A percentile compares a stretch with the other conserved stretches of the same genome.
Evolutionary conservation across 2,329 filamentous ascomycete species (phyloP).

Genomic region (Taxawa tesnikishii): DNA sequence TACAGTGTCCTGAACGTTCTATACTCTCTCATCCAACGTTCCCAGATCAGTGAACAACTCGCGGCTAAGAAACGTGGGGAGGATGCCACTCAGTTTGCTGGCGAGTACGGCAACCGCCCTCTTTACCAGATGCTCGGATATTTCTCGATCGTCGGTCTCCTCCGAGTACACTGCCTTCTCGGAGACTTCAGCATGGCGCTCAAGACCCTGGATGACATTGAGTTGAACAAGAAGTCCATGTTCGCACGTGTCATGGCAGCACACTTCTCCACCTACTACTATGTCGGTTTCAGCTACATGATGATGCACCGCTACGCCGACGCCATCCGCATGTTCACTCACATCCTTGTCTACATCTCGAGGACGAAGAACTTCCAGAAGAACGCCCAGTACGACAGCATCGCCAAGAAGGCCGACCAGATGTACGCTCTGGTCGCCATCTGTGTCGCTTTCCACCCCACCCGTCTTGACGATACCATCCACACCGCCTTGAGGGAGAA

Average conservation of each 20-base stretch:
- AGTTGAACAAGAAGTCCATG: slow-evolving; percentile 99
- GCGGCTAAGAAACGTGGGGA: slow-evolving; percentile 89
- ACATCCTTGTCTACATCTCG: slow-evolving; percentile 98
- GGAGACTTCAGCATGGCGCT: slow-evolving; percentile 96
- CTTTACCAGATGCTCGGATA: slow-evolving; percentile 98
- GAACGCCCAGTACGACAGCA: slow-evolving; percentile 94
- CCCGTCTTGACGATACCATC: slow-evolving; percentile 94
- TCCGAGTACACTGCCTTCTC: slow-evolving; percentile 90
- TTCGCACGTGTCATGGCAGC: slow-evolving; percentile 98
- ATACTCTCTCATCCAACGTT: slow-evolving; percentile 96
- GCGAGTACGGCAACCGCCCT: slow-evolving; percentile 88
- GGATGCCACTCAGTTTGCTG: slow-evolving; percentile 75
- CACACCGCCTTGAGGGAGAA: slow-evolving; percentile 96
- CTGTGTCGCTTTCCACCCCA: slow-evolving; percentile 96
- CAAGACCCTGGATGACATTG: slow-evolving; percentile 98
- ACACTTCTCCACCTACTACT: slow-evolving; percentile 99
- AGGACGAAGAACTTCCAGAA: slow-evolving; percentile 99
- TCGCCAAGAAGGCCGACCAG: slow-evolving; percentile 99
- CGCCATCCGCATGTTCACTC: slow-evolving; percentile 99
- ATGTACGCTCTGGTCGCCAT: slow-evolving; percentile 99
- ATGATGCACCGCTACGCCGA: slow-evolving; percentile 99
- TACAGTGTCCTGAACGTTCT: slow-evolving; percentile 99
- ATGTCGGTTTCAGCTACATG: slow-evolving; percentile 99
- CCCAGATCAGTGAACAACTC: slow-evolving; percentile 95
- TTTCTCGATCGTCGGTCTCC: slow-evolving; percentile 95